Percentiles rank a stretch among this genome's conserved stretches.
Conservation (phyloP, 768 basidiomycete species). For the Melanogaster broomeanus region DNA sequence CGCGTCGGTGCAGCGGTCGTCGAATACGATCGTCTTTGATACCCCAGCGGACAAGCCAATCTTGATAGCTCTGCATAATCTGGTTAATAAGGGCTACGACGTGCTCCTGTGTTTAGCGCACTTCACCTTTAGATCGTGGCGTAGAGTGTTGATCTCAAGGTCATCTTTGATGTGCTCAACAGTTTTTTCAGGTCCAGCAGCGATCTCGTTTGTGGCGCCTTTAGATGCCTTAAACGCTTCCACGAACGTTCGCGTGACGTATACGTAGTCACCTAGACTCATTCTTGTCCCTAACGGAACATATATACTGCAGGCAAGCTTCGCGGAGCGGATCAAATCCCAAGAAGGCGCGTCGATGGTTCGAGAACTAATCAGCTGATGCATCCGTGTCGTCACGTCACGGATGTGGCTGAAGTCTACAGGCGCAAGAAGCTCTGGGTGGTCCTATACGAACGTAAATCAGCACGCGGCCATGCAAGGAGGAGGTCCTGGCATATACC, state of each 20-base stretch:
- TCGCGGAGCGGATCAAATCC: constrained; percentile 72
- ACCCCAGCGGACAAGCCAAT: constrained; percentile 61
- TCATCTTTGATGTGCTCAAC: constrained; percentile 26
- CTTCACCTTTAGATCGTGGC: constrained; percentile 61
- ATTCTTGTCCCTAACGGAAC: constrained; percentile 86
- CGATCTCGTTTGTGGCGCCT: constrained; percentile 23
- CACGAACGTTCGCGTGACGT: constrained; percentile 72
- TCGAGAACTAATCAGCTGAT: constrained; percentile 70
- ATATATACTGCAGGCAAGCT: constrained; percentile 79
- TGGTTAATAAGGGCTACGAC: not conserved
- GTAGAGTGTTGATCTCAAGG: constrained; percentile 36
- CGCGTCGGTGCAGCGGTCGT: constrained; percentile 53
- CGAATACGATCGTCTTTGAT: constrained; percentile 88
- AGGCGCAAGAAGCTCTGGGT: constrained; percentile 72
- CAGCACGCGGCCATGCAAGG: not conserved
- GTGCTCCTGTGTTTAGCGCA: not conserved
- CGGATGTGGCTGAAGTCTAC: constrained; percentile 64
- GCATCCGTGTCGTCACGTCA: constrained; percentile 58
- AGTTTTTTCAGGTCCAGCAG: constrained; percentile 24
- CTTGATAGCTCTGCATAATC: constrained; percentile 64
- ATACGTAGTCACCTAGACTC: constrained; percentile 82
- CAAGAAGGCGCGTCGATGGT: constrained; percentile 87
- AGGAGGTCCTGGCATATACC: constrained; percentile 33
- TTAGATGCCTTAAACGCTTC: constrained; percentile 66
- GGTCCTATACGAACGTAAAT: constrained; percentile 43